Evolutionary conservation across 805 yeast genomes (phyloP).

Genomic region (Helenozyma baotianmanensis): DNA sequence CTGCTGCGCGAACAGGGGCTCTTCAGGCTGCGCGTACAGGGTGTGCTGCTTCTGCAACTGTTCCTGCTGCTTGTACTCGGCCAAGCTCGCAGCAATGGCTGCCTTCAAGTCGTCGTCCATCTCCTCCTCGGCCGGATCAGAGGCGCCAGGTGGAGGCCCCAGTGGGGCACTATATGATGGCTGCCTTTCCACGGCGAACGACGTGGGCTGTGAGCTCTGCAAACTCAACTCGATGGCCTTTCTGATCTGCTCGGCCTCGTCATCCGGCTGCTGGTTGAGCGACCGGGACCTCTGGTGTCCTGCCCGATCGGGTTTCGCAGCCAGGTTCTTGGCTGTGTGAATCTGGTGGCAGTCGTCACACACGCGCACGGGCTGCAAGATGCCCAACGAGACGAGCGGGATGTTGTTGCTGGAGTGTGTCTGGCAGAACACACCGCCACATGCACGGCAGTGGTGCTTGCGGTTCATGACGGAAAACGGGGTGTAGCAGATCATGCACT

Average conservation of each 20-base stretch:
- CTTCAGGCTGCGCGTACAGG: background rate
- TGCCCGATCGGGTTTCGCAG: background rate
- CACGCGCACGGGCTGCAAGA: conserved; percentile 83
- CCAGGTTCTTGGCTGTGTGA: conserved; percentile 25
- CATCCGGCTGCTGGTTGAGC: conserved; percentile 21
- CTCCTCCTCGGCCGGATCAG: conserved; percentile 48
- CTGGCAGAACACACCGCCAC: conserved; percentile 93
- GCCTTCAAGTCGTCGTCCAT: conserved; percentile 85
- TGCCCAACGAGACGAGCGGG: conserved; percentile 79
- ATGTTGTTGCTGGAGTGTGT: conserved; percentile 71
- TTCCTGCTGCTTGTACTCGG: conserved; percentile 49
- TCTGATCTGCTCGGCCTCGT: conserved; percentile 72
- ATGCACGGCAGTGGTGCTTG: conserved; percentile 94
- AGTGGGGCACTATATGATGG: too few relatives aligned
- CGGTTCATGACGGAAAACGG: conserved; percentile 78
- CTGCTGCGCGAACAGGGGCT: background rate
- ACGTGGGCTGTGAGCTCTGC: conserved; percentile 39
- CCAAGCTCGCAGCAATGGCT: conserved; percentile 88
- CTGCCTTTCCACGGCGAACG: too few relatives aligned
- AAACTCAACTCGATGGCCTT: conserved; percentile 78
- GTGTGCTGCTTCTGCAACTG: too few relatives aligned
- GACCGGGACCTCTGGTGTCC: too few relatives aligned
- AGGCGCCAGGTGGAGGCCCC: conserved; percentile 4
- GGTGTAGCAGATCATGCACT: conserved; percentile 89
- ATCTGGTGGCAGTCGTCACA: conserved; percentile 85